Base-by-base conservation (phyloP, 140 eudicot species). In the Flaveria floridana region DNA sequence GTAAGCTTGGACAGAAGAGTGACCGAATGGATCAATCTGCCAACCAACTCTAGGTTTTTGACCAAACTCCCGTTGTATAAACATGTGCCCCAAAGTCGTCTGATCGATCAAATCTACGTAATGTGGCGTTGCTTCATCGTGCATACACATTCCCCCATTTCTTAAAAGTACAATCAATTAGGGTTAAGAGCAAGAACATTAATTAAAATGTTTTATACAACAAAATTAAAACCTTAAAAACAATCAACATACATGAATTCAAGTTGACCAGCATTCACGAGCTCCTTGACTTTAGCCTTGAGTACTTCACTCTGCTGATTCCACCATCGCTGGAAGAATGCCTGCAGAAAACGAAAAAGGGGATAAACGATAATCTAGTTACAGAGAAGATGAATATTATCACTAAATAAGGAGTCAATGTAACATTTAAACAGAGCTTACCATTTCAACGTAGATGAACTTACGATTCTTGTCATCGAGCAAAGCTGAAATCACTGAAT, bases 101-200 rank as follows among this genome's bases (percentile, higher is more conserved):
- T 93, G 99, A 81, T 90, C 99, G 79, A 93, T 93, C 83, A 93
- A 80, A 75, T 93, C 99, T 71, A 93, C 84, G 84, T 93, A 93
- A 82, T 93, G 99, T 23, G 97, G 89, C 8, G 99, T 90, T 62
- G 99, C 99, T 82, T 93, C 99, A 79, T 93, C 99, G 28, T 93
- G 99, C 99, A 93, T 93, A 67, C 97, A 88, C 99, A 90, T 90
- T 6, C 94, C 99, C 65, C 97, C 99, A 82, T 93, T 93, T 90
- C 99, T 93, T 76, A 30, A 75, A 19, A 63, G 19, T 18, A 12
- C 66, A 74, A 51, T 26, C 12, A 79, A 67, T 66, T 48, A 55
- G 63, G 79, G 52, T 66, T 73, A 65, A 37, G 7, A 25, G 16
- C 65, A 56, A 69, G 9, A 41, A 47, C 20, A 71, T 61, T 57